Evolutionary conservation across 108 stramenopile species (phyloP).

Genomic region (Pseudonitzschia multiseries): DNA sequence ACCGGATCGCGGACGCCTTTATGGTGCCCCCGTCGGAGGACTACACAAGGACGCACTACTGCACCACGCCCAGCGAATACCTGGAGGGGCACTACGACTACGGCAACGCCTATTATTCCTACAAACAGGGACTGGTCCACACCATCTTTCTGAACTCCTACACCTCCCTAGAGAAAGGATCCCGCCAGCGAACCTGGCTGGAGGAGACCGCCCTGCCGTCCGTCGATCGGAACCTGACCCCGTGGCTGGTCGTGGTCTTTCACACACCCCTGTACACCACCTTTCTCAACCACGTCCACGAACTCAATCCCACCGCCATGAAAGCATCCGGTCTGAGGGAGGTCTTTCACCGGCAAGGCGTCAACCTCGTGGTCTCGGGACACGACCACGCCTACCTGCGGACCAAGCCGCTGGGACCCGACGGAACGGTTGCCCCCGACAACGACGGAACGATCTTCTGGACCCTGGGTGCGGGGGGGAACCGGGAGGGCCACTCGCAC

Average conservation of each 20-base stretch:
- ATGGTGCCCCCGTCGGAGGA: slow-evolving; percentile 31
- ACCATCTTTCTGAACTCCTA: slow-evolving; percentile 81
- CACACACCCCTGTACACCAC: slow-evolving; percentile 86
- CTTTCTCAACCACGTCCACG: slow-evolving; percentile 63
- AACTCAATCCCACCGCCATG: slow-evolving; percentile 51
- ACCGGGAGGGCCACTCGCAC: slow-evolving; percentile 70
- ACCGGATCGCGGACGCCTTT: slow-evolving; percentile 39
- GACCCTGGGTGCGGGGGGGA: slow-evolving; percentile 92
- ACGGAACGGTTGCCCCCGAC: slow-evolving; percentile 37
- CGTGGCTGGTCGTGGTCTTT: slow-evolving; percentile 81
- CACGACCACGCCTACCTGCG: slow-evolving; percentile 94
- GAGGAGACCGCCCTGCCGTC: slow-evolving; percentile 31
- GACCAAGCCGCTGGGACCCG: slow-evolving; percentile 48
- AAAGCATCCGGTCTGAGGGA: slow-evolving; percentile 67
- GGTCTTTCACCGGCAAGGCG: slow-evolving; percentile 64
- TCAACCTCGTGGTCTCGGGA: slow-evolving; percentile 87
- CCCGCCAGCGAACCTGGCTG: slow-evolving; percentile 73
- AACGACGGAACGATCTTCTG: slow-evolving; percentile 71
- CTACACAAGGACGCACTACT: slow-evolving; percentile 22
- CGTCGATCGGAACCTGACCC: slow-evolving; percentile 63
- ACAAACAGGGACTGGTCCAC: slow-evolving; percentile 70
- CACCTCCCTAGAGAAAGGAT: slow-evolving; percentile 43
- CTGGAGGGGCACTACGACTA: slow-evolving; percentile 58
- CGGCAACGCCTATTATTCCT: slow-evolving; percentile 84
- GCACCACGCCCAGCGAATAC: slow-evolving; percentile 38